Evolutionary conservation across 306 rosid species (phyloP), one percentile per base, ranked within the genome.

Genomic region (Cicer judaicum): DNA sequence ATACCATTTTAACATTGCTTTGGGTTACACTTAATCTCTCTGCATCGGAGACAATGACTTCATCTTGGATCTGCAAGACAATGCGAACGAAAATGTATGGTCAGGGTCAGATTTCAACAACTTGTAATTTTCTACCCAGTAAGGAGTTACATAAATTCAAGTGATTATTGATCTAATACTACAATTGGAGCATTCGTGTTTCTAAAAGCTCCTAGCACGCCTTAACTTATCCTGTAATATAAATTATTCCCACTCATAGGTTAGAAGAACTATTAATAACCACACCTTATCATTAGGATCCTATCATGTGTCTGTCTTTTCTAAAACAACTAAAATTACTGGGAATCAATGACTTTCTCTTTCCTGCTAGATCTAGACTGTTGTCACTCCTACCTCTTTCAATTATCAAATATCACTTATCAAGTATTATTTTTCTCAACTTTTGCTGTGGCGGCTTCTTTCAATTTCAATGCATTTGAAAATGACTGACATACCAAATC

Each of bases 1-100:
- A 55, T 88, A 95, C 99, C 99, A 86, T 89, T 83, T 92, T 92
- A 66, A 95, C 97, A 74, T 90, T 92, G 93, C 97, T 95, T 83
- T 92, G 99, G 75, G 99, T 92, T 80, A 92, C 78, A 70, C 87
- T 84, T 60, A 95, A 86, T 77, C 98, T 89, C 84, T 92, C 99
- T 13, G 93, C 89, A 84, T 95, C 99, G 65, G 99, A 90, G 68
- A 86, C 78, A 71, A 92, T 88, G 85, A 95, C 99, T 84, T 95
- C 98, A 83, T 95, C 99, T 89, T 95, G 98, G 82, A 95, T 86
- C 98, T 95, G 90, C 80, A 84, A 67, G 34, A 74, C 64, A 85
- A 79, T 39, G 78, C 34, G 40, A 15, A 60, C 2, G 9, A 78
- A 78, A 62, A 63, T 52, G 59, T 71, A 42, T 53, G 7, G 15